phyloP scores from a whole-genome alignment of 2,329 filamentous ascomycete species.

The Sarocladium strictum region DNA sequence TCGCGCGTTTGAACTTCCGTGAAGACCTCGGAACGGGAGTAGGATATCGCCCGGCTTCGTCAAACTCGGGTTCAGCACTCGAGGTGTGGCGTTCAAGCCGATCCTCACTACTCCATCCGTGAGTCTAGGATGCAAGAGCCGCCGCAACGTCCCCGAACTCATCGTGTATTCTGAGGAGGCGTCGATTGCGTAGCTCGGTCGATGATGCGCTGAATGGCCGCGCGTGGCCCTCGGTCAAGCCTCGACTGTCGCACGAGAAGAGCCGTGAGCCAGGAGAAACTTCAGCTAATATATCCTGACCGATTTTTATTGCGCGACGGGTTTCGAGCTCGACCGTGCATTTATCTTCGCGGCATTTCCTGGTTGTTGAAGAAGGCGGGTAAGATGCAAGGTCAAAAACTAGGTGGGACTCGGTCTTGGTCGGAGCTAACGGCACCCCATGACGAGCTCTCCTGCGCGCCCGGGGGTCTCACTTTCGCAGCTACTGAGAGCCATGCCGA shows the following conservation, averaged over 20 bases:
- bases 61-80: neutral
- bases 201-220: constrained; percentile 6
- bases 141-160: constrained; percentile 44
- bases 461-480: neutral
- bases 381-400: constrained; percentile 16
- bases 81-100: neutral
- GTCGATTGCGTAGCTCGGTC: neutral
- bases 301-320: neutral
- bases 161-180: constrained; percentile 30
- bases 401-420: constrained; percentile 9
- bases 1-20: neutral
- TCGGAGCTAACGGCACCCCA: constrained; percentile 5
- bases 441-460: neutral
- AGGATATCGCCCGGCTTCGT: neutral
- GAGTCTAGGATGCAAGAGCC: constrained; percentile 42
- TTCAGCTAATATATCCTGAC: neutral
- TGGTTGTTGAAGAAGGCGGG: constrained; percentile 10
- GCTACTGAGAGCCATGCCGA: neutral
- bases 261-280: neutral
- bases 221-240: neutral
- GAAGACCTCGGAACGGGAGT: neutral
- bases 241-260: neutral
- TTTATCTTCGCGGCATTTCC: constrained; percentile 6
- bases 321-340: neutral
- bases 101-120: constrained; percentile 19